phyloP scores from a whole-genome alignment of 257 asterid genomes.

The Coffea eugenioides region DNA sequence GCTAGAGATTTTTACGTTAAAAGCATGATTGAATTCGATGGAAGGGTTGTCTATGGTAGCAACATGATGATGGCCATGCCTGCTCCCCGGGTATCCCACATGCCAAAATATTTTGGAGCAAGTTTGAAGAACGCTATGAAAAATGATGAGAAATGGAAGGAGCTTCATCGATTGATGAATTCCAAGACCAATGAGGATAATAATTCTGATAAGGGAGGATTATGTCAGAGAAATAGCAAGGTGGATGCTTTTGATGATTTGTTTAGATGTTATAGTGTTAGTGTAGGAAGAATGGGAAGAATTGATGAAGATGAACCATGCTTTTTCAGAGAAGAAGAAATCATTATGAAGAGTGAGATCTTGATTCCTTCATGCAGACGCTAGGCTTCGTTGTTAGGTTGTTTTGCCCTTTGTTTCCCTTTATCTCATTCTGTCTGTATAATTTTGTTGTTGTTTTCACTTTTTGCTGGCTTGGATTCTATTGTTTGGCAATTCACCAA shows the following conservation, averaged over 20 bases:
- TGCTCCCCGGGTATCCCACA: not conserved
- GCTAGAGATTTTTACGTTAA: conserved; percentile 45
- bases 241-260: conserved; percentile 15
- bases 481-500: too few species aligned
- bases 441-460: not conserved
- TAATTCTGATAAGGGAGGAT: conserved; percentile 1
- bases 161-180: conserved; percentile 23
- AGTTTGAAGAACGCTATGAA: not conserved
- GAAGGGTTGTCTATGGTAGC: conserved; percentile 18
- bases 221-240: not conserved
- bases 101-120: not conserved
- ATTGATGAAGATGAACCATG: conserved; percentile 55
- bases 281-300: conserved; percentile 50
- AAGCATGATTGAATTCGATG: conserved; percentile 37
- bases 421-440: not conserved
- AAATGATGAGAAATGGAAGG: conserved; percentile 15
- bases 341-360: conserved; percentile 24
- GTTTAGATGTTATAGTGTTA: conserved; percentile 49
- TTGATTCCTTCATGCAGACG: conserved; percentile 43
- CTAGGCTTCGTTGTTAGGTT: conserved; percentile 23
- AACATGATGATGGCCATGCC: conserved; percentile 14
- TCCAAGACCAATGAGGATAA: conserved; percentile 4
- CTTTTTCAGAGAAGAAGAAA: conserved; percentile 40
- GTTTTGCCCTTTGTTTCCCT: too few species aligned
- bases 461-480: not conserved